Evolutionary conservation across 345 rosid species (phyloP).

Genomic region (Eucalyptus curtisii): DNA sequence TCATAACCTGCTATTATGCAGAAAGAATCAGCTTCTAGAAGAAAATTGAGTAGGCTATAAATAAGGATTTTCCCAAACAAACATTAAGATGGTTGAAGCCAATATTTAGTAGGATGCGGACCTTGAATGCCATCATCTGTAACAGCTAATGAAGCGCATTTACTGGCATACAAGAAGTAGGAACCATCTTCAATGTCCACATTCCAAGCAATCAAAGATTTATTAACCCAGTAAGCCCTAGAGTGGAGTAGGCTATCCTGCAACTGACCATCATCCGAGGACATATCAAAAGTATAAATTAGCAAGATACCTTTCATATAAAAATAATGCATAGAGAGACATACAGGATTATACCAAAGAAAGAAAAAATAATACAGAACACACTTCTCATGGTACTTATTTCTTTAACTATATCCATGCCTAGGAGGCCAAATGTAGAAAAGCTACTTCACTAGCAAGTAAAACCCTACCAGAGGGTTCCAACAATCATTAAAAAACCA

Average conservation of each 20-base stretch:
- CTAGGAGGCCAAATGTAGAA: not conserved
- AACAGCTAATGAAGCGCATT: conserved; percentile 40
- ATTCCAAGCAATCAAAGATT: conserved; percentile 69
- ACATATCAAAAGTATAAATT: not conserved
- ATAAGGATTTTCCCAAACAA: not conserved
- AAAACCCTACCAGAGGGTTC: not conserved
- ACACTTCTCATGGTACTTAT: not conserved
- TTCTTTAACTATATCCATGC: not conserved
- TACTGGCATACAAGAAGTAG: conserved; percentile 65
- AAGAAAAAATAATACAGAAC: not conserved
- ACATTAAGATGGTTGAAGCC: not conserved
- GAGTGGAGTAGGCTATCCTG: conserved; percentile 42
- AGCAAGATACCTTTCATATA: not conserved
- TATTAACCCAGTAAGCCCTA: conserved; percentile 63
- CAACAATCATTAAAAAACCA: not conserved
- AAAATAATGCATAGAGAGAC: not conserved
- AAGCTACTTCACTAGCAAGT: not conserved
- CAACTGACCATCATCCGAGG: conserved; percentile 19
- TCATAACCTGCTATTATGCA: conserved; percentile 41
- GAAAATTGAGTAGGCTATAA: not conserved
- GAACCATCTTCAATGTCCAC: conserved; percentile 49
- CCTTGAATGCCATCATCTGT: conserved; percentile 51
- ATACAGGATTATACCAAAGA: not conserved
- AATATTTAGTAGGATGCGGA: not conserved
- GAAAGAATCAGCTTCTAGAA: not conserved